Base-by-base conservation (phyloP, 2,329 filamentous ascomycete genomes). In the Drechslerella dactyloides region DNA sequence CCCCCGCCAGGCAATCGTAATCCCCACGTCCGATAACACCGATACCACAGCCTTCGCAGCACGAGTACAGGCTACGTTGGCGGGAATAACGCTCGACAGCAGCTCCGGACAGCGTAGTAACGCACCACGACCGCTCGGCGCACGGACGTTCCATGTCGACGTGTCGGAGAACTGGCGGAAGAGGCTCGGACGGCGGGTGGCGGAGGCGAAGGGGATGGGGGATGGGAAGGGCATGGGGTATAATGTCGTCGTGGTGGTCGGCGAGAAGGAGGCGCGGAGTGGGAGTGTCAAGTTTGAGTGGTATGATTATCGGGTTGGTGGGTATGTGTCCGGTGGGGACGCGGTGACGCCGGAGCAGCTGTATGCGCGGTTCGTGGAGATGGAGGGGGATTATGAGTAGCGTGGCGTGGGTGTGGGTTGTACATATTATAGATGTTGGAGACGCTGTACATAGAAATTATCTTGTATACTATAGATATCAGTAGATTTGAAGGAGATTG, bases 181-280 rank as follows among this genome's bases (percentile, higher is more conserved):
- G 57, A 83, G 85, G 0, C 78, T 96, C 7, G 83, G 84, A 1
- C 85, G 87, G 77, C 96, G 94, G 79, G 84, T 91, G 21, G 83
- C 84, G 33, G 86, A 90, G 77, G 91, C 91, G n/a, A 88, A 85
- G 74, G 78, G 80, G 6, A 15, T 42, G 11, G 37, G 37, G 15
- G 37, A 17, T 4, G 37, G 37, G 4, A 4, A 13, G 53, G 89
- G 87, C 4, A 33, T 33, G 79, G 88, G 87, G 44, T 94, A 93
- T 78, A 87, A 89, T 59, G 82, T 90, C 62, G 86, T 94, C 58
- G 83, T 91, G 33, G 86, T 92, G 1, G 82, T 94, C 10, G 92
- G 92, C 0, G 82, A 86, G 30, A 83, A 83, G 63, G 87, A 93
- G 75, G 79, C 90, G 1, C 80, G 82, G n/a, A 82, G 82, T 13